A percentile compares a stretch with the other conserved stretches of the same genome.
Conservation (phyloP, 2,329 filamentous ascomycete species). For the Akanthomyces muscarius region DNA sequence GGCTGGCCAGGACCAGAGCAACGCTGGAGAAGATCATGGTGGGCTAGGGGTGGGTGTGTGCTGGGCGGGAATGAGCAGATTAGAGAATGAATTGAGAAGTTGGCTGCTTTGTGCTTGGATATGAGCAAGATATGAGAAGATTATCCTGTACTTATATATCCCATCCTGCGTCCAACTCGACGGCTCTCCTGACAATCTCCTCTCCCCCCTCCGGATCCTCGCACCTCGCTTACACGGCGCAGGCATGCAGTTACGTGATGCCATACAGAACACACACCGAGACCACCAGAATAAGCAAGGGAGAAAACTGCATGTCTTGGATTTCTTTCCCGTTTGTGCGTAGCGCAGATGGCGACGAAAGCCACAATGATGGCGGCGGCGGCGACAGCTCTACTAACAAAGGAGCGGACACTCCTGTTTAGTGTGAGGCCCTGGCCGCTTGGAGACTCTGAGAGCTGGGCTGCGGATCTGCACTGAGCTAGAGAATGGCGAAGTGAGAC, state of each 20-base stretch:
- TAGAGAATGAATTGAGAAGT: not conserved
- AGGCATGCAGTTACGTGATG: not conserved
- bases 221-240: not conserved
- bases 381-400: not conserved
- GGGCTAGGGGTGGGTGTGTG: not conserved
- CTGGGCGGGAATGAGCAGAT: not conserved
- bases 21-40: constrained; percentile 14
- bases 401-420: not conserved
- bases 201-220: not conserved
- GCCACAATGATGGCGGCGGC: constrained; percentile 5
- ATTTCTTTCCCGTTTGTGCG: not conserved
- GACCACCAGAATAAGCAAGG: not conserved
- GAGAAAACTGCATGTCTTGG: constrained; percentile 8
- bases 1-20: constrained; percentile 4
- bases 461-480: not conserved
- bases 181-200: not conserved
- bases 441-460: not conserved
- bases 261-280: not conserved
- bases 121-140: constrained; percentile 14
- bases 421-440: not conserved
- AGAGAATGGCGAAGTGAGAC: constrained; percentile 9
- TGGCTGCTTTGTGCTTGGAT: not conserved
- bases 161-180: not conserved
- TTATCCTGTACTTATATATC: constrained; percentile 10
- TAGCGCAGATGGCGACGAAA: constrained; percentile 15